Percentiles rank a stretch among this genome's conserved stretches.
Evolutionary conservation across 345 rosid species (phyloP).

Genomic region (Eucalyptus cloeziana): DNA sequence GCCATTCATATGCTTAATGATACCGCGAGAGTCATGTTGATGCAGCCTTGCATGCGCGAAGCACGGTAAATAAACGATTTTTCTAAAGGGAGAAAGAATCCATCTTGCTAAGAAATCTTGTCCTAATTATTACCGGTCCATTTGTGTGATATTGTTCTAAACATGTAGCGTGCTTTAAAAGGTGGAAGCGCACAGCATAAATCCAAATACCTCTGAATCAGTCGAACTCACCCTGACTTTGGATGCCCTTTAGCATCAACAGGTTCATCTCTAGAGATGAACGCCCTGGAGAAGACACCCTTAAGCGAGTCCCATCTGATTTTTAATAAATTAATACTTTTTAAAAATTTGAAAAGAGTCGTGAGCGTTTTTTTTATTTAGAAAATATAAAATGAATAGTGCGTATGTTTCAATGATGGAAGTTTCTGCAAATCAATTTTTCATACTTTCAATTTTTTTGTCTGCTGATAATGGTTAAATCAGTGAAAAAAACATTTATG

Average conservation of each 20-base stretch:
- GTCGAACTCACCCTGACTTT: background rate
- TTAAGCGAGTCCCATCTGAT: background rate
- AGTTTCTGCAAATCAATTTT: background rate
- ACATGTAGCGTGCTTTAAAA: background rate
- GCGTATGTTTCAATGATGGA: background rate
- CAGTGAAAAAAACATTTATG: background rate
- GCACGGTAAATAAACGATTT: background rate
- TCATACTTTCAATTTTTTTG: background rate
- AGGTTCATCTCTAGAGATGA: background rate
- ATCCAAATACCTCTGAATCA: background rate
- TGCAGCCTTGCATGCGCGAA: background rate
- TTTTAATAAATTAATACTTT: background rate
- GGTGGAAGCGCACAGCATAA: background rate
- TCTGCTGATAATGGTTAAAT: background rate
- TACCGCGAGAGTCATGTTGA: background rate
- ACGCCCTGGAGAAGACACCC: background rate
- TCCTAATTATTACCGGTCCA: background rate
- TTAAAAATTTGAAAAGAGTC: background rate
- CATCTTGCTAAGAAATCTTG: background rate
- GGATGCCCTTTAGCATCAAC: background rate
- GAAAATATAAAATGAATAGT: background rate
- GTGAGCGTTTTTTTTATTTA: background rate
- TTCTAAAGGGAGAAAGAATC: background rate
- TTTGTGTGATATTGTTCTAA: rapidly evolving
- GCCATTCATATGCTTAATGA: background rate